Evolutionary conservation across 2,329 filamentous ascomycete genomes (phyloP).

Genomic region (Parastagonospora nodorum): DNA sequence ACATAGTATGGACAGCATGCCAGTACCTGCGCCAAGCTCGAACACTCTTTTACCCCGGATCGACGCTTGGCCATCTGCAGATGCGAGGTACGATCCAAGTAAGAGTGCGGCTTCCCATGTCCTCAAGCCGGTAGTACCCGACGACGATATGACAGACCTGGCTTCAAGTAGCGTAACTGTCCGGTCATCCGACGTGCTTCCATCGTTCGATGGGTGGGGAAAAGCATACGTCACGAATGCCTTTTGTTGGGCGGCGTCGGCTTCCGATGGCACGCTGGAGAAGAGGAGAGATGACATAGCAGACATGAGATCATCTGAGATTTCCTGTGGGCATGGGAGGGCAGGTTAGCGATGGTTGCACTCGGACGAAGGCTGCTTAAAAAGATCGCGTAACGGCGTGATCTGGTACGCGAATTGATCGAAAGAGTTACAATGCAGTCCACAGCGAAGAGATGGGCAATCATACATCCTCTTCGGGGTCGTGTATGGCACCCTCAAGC

Average conservation of each 20-base stretch:
- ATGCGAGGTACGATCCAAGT: slow-evolving; percentile 69
- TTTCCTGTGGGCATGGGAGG: slow-evolving; percentile 63
- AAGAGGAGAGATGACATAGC: slow-evolving; percentile 69
- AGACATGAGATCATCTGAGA: slow-evolving; percentile 79
- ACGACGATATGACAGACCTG: slow-evolving; percentile 69
- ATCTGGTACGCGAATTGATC: background rate
- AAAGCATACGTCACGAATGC: slow-evolving; percentile 74
- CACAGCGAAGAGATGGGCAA: slow-evolving; percentile 29
- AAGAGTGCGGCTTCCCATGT: slow-evolving; percentile 84
- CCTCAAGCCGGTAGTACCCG: slow-evolving; percentile 74
- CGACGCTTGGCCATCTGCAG: slow-evolving; percentile 49
- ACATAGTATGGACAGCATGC: slow-evolving; percentile 75
- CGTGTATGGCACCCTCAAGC: slow-evolving; percentile 74
- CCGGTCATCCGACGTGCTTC: slow-evolving; percentile 22
- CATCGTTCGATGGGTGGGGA: slow-evolving; percentile 23
- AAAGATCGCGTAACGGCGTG: no score
- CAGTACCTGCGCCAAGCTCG: slow-evolving; percentile 78
- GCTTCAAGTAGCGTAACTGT: slow-evolving; percentile 71
- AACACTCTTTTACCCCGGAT: slow-evolving; percentile 65
- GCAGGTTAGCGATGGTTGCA: background rate
- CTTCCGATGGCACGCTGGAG: slow-evolving; percentile 66
- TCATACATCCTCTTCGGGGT: slow-evolving; percentile 89
- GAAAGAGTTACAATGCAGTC: background rate
- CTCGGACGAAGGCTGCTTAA: no score
- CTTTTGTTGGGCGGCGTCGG: slow-evolving; percentile 70